Percentiles rank a stretch among this genome's conserved stretches.
phyloP scores from a whole-genome alignment of 805 yeast genomes.

The Cephaloascus fragrans region DNA sequence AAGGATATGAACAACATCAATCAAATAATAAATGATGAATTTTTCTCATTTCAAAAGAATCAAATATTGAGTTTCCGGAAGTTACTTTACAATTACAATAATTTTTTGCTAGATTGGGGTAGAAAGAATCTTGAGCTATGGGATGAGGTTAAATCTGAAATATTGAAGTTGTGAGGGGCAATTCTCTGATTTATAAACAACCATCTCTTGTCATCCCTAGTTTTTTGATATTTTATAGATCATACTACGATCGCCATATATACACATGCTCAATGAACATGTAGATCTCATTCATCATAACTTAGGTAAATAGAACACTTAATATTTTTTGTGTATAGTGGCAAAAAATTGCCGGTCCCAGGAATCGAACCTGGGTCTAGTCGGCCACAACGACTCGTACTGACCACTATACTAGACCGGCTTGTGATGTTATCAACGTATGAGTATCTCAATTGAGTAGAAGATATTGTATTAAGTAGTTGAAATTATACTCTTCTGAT shows the following conservation, averaged over 20 bases:
- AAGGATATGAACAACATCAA: slow-evolving; percentile 29
- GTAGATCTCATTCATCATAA: no score
- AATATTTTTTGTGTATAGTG: no score
- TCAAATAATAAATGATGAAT: slow-evolving; percentile 25
- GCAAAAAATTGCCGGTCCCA: slow-evolving; percentile 3
- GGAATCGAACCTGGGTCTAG: slow-evolving; percentile 4
- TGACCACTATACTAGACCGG: background rate
- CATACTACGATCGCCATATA: no score
- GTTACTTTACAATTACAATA: slow-evolving; percentile 25
- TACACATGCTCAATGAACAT: no score
- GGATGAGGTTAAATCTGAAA: slow-evolving; percentile 32
- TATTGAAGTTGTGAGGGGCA: slow-evolving; percentile 17
- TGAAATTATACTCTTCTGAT: no score
- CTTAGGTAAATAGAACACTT: no score
- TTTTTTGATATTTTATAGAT: no score
- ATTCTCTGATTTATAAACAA: no score
- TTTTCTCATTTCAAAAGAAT: slow-evolving; percentile 18
- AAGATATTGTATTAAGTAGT: no score
- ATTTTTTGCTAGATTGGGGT: slow-evolving; percentile 31
- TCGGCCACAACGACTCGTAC: slow-evolving; percentile 5
- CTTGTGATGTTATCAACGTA: no score
- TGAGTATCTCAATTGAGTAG: no score
- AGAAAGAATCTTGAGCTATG: slow-evolving; percentile 31
- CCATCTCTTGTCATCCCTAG: no score
- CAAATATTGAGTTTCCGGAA: slow-evolving; percentile 25